A percentile compares a stretch with the other conserved stretches of the same genome.
These are phyloP conservation scores for Eruca vesicaria DNA, from an alignment of 441 rosid genomes.

Conservation along the genomic window DNA sequence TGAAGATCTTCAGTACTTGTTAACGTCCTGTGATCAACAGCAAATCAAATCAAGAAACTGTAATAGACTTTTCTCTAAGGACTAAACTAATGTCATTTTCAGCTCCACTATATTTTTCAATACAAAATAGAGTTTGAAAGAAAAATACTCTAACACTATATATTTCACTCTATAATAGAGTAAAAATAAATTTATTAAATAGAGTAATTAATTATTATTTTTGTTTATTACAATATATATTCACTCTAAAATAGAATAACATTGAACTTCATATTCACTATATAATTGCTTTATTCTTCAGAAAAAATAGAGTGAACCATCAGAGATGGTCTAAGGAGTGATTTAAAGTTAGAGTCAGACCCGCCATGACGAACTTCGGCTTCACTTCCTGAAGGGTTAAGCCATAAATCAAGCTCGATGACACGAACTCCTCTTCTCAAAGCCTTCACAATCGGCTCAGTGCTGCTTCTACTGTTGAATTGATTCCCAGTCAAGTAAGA, in stretches of 20 bases:
- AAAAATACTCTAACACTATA: too few species aligned
- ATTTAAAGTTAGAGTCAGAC: conserved; percentile 32
- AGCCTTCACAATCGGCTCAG: conserved; percentile 56
- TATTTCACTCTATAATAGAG: too few species aligned
- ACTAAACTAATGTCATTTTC: neutral
- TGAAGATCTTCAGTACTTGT: conserved; percentile 59
- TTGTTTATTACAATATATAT: too few species aligned
- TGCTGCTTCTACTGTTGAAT: conserved; percentile 62
- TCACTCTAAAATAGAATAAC: too few species aligned
- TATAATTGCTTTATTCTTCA: too few species aligned
- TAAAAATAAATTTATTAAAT: too few species aligned
- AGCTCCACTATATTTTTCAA: neutral
- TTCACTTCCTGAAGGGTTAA: conserved; percentile 42
- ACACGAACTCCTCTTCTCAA: conserved; percentile 63
- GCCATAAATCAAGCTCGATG: conserved; percentile 88
- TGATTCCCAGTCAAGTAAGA: conserved; percentile 88
- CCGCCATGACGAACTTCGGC: conserved; percentile 78
- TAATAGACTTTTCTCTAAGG: neutral
- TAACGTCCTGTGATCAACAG: conserved; percentile 44
- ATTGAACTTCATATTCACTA: too few species aligned
- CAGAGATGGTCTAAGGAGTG: too few species aligned
- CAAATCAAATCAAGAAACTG: neutral
- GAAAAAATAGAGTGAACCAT: too few species aligned
- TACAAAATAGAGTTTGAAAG: too few species aligned
- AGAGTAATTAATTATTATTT: too few species aligned